A percentile compares a stretch with the other conserved stretches of the same genome.
Evolutionary conservation across 192 early-diverging fungal species (phyloP).

Genomic region (Rhizoclosmatium globosum): DNA sequence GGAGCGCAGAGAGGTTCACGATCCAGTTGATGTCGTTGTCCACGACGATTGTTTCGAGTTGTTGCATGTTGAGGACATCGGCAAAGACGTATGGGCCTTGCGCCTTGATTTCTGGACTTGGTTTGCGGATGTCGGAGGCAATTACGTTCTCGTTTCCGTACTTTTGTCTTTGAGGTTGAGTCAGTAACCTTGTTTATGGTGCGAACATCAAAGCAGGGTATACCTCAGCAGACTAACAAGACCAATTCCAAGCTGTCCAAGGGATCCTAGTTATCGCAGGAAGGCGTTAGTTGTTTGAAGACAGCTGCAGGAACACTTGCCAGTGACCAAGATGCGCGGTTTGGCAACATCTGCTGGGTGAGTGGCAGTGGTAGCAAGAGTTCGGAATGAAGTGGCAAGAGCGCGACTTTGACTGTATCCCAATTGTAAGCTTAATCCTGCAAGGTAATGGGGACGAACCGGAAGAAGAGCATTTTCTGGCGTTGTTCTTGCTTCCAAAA

Average conservation of each 20-base stretch:
- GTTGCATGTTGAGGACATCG: slow-evolving; percentile 70
- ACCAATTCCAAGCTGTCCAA: slow-evolving; percentile 71
- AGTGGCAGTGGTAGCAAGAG: not conserved
- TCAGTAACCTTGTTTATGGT: slow-evolving; percentile 10
- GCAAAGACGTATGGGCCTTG: slow-evolving; percentile 71
- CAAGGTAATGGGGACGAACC: too few species aligned
- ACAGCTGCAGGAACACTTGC: slow-evolving; percentile 35
- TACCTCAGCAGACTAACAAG: slow-evolving; percentile 68
- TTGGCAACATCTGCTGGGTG: slow-evolving; percentile 16
- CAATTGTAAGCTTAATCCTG: too few species aligned
- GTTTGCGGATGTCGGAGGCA: slow-evolving; percentile 72
- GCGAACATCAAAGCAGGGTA: slow-evolving; percentile 23
- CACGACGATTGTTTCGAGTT: slow-evolving; percentile 70
- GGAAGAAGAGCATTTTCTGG: not conserved
- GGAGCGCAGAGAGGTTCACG: slow-evolving; percentile 72
- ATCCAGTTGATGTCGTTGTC: slow-evolving; percentile 73
- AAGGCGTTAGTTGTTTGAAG: too few species aligned
- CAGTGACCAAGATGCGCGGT: slow-evolving; percentile 68
- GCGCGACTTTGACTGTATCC: not conserved
- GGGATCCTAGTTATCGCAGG: slow-evolving; percentile 52
- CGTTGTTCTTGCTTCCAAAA: not conserved
- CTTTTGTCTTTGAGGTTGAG: slow-evolving; percentile 39
- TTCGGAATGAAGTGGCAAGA: slow-evolving; percentile 2
- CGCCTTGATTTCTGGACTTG: slow-evolving; percentile 55
- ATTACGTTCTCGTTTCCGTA: slow-evolving; percentile 71